Percentiles rank a stretch among this genome's conserved stretches.
Evolutionary conservation across 116 monocot species (phyloP).

Genomic region (Iris pallida): DNA sequence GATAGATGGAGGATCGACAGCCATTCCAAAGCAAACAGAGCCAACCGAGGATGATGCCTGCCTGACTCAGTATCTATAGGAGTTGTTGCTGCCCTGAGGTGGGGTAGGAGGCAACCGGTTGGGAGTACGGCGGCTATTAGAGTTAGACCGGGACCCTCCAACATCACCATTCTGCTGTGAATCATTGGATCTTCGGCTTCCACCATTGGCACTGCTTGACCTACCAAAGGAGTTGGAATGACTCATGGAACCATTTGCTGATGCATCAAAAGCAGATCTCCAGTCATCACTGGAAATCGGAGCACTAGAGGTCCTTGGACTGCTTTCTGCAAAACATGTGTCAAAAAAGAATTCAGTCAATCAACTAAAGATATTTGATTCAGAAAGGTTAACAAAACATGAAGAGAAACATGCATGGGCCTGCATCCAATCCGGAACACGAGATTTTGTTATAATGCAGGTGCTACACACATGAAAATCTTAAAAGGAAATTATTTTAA

Average conservation of each 20-base stretch:
- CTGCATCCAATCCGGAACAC: no score
- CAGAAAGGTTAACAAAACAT: no score
- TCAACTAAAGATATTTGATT: background rate
- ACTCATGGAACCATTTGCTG: conserved; percentile 57
- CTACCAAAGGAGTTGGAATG: conserved; percentile 23
- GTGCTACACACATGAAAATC: no score
- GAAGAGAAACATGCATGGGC: no score
- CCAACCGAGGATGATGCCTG: background rate
- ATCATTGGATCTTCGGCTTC: conserved; percentile 40
- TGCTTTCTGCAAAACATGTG: conserved; percentile 46
- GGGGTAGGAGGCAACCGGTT: conserved; percentile 78
- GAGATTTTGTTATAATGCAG: no score
- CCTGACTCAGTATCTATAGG: conserved; percentile 27
- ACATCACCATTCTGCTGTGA: conserved; percentile 66
- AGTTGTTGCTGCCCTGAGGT: conserved; percentile 27
- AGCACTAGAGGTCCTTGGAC: conserved; percentile 34
- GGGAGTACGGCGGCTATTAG: conserved; percentile 77
- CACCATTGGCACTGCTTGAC: conserved; percentile 57
- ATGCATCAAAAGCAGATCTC: conserved; percentile 88
- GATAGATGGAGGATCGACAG: no score
- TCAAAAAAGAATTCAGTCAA: background rate
- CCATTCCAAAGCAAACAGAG: no score
- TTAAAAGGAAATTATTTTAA: no score
- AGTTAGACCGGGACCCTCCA: conserved; percentile 40
- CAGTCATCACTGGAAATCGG: conserved; percentile 57